Evolutionary conservation across 768 basidiomycete genomes (phyloP).

Genomic region (Hypholoma fasciculare): DNA sequence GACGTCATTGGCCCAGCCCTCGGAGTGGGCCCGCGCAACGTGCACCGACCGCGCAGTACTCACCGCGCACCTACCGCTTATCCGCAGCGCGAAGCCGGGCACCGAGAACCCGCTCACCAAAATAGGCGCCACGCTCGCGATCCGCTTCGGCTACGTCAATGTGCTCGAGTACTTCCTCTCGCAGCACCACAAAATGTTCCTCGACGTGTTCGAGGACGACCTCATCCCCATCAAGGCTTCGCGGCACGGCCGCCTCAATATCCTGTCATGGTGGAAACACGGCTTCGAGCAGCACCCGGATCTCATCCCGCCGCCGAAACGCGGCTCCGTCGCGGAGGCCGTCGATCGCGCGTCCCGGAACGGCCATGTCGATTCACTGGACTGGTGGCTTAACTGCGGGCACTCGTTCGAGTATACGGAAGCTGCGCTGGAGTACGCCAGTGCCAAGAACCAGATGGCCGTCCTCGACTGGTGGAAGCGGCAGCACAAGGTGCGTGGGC

Average conservation of each 20-base stretch:
- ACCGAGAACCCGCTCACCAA: slow-evolving; percentile 61
- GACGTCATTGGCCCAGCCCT: slow-evolving; percentile 63
- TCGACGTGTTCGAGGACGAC: slow-evolving; percentile 61
- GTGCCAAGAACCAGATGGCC: slow-evolving; percentile 71
- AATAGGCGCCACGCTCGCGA: slow-evolving; percentile 62
- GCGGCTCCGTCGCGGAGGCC: slow-evolving; percentile 61
- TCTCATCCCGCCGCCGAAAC: slow-evolving; percentile 54
- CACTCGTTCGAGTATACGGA: slow-evolving; percentile 75
- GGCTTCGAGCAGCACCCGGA: slow-evolving; percentile 61
- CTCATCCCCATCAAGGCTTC: slow-evolving; percentile 80
- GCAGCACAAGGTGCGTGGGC: slow-evolving; percentile 43
- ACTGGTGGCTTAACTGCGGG: slow-evolving; percentile 80
- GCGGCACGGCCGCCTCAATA: slow-evolving; percentile 65
- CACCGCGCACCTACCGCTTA: slow-evolving; percentile 55
- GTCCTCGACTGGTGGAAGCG: slow-evolving; percentile 86
- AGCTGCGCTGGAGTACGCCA: slow-evolving; percentile 77
- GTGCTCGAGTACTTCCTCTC: slow-evolving; percentile 75
- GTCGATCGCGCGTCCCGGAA: slow-evolving; percentile 79
- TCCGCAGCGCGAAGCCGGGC: slow-evolving; percentile 60
- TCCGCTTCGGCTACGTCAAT: slow-evolving; percentile 76
- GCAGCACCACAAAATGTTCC: slow-evolving; percentile 64
- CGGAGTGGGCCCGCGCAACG: slow-evolving; percentile 73
- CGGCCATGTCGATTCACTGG: slow-evolving; percentile 71
- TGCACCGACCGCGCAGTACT: slow-evolving; percentile 73
- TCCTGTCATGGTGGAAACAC: slow-evolving; percentile 84